Conservation (phyloP, 345 rosid species). For the Durio zibethinus region DNA sequence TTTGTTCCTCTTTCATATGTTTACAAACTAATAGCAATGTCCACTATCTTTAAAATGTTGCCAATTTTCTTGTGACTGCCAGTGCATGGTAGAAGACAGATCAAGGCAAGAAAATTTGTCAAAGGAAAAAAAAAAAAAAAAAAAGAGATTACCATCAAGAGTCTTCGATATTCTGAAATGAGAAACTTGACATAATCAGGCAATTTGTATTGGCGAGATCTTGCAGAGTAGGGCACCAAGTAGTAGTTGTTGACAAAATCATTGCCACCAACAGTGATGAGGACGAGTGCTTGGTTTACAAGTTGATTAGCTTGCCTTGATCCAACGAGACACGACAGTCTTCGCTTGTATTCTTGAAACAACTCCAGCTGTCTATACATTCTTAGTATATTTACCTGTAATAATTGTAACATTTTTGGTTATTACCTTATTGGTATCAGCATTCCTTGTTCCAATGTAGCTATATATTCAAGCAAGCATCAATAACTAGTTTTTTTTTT, state of each 20-base stretch:
- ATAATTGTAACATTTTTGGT: not conserved
- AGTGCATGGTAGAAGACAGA: not conserved
- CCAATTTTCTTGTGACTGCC: not conserved
- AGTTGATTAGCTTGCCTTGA: conserved; percentile 34
- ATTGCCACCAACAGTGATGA: conserved; percentile 57
- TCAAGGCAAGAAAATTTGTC: not conserved
- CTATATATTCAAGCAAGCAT: not conserved
- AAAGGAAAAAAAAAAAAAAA: not conserved
- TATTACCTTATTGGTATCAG: not conserved
- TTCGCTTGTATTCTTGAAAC: conserved; percentile 55
- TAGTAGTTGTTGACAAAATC: conserved; percentile 66
- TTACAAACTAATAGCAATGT: not conserved
- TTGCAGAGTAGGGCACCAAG: conserved; percentile 43
- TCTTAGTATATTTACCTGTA: conserved; percentile 62
- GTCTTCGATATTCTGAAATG: conserved; percentile 44
- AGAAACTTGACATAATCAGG: conserved; percentile 42
- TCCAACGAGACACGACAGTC: conserved; percentile 51
- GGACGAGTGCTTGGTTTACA: conserved; percentile 45
- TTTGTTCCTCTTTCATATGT: not conserved
- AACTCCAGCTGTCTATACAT: conserved; percentile 56
- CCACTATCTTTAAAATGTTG: not conserved
- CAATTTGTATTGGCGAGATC: conserved; percentile 46
- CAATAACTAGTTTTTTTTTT: too few species aligned
- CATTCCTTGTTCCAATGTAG: not conserved
- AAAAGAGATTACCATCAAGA: conserved; percentile 36